A percentile compares a stretch with the other conserved stretches of the same genome.
Conservation (phyloP, 2,329 filamentous ascomycete genomes). For the Aspergillus sp. region DNA sequence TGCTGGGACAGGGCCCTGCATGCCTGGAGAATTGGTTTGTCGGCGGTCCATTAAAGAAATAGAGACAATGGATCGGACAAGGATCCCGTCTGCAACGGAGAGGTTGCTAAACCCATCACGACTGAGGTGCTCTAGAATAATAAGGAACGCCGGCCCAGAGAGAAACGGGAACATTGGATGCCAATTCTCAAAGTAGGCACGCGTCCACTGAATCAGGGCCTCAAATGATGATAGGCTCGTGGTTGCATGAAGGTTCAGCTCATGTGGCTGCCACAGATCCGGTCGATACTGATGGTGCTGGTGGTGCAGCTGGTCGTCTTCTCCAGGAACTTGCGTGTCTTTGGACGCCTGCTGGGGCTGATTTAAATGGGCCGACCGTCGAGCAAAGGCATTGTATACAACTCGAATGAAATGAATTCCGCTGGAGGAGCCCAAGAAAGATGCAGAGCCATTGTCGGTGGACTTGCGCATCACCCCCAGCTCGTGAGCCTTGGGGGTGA, state of each 20-base stretch:
- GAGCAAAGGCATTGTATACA: constrained; percentile 52
- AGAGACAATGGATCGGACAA: constrained; percentile 52
- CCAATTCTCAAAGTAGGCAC: constrained; percentile 59
- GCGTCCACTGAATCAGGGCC: constrained; percentile 51
- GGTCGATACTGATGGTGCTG: constrained; percentile 15
- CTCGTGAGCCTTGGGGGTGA: constrained; percentile 35
- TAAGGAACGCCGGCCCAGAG: constrained; percentile 53
- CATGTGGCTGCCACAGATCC: constrained; percentile 33
- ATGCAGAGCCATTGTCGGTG: constrained; percentile 48
- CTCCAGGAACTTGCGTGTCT: constrained; percentile 54
- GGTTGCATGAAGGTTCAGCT: constrained; percentile 31
- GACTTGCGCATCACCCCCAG: constrained; percentile 55
- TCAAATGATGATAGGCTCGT: constrained; percentile 47
- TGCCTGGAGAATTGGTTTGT: constrained; percentile 32
- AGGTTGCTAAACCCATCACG: constrained; percentile 30
- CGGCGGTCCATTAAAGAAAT: constrained; percentile 56
- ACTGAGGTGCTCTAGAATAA: constrained; percentile 47
- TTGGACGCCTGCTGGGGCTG: constrained; percentile 30
- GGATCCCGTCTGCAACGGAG: constrained; percentile 40
- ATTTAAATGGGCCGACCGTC: constrained; percentile 30
- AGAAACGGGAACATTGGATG: constrained; percentile 59
- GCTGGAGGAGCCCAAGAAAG: constrained; percentile 58
- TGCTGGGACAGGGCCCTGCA: constrained; percentile 37
- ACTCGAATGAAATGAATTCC: constrained; percentile 61
- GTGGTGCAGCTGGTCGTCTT: constrained; percentile 51